These are phyloP conservation scores for Debaryomyces sp. DNA, from an alignment of 1,139 yeast species.

Conservation along the genomic window DNA sequence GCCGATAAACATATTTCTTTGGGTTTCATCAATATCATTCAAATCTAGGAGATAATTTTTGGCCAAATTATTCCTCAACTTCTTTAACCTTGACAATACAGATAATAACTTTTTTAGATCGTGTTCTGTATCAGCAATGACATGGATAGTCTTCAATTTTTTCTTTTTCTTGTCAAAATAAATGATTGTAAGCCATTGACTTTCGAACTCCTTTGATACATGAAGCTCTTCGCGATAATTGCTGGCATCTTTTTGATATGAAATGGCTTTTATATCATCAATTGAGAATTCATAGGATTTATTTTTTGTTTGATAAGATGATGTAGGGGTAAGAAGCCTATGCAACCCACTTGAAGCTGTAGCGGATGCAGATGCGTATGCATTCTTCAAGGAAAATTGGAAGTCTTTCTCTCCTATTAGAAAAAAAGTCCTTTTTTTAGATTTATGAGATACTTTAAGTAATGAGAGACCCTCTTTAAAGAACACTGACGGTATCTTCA, in stretches of 20 bases:
- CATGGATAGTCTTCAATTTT: constrained; percentile 61
- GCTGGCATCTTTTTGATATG: constrained; percentile 70
- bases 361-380: constrained; percentile 18
- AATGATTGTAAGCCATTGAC: constrained; percentile 79
- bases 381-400: constrained; percentile 52
- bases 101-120: constrained; percentile 60
- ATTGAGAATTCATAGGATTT: constrained; percentile 55
- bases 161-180: constrained; percentile 65
- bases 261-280: constrained; percentile 71
- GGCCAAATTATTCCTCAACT: constrained; percentile 35
- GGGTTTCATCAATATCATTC: constrained; percentile 29
- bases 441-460: constrained; percentile 68
- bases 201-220: constrained; percentile 64
- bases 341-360: constrained; percentile 17
- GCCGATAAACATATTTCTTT: constrained; percentile 25
- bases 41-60: constrained; percentile 35
- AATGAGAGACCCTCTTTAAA: constrained; percentile 51
- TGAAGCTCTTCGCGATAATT: constrained; percentile 85
- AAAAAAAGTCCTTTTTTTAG: constrained; percentile 53
- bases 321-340: constrained; percentile 13
- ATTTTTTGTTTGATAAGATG: constrained; percentile 20
- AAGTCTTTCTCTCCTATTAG: constrained; percentile 35
- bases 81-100: constrained; percentile 59
- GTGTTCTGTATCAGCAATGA: constrained; percentile 66
- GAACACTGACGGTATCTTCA: constrained; percentile 24